A percentile compares a stretch with the other conserved stretches of the same genome.
Evolutionary conservation across 2,329 filamentous ascomycete genomes (phyloP).

Genomic region (Davidsoniella neocaledoniae): DNA sequence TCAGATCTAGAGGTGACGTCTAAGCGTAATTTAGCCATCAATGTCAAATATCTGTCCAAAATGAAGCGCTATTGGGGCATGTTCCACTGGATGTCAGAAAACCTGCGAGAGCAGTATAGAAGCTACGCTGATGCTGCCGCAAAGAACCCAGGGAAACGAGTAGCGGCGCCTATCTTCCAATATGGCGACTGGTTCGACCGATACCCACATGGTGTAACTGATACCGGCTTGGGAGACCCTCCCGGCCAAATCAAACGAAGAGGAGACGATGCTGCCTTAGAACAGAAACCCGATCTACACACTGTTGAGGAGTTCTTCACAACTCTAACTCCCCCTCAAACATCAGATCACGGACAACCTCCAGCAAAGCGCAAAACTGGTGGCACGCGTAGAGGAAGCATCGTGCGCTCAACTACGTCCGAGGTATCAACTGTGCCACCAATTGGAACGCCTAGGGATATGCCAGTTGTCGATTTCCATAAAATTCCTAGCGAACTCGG

Average conservation of each 20-base stretch:
- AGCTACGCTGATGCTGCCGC: slow-evolving; percentile 68
- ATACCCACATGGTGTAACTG: slow-evolving; percentile 81
- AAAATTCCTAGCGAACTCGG: too few species aligned
- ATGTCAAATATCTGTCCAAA: slow-evolving; percentile 76
- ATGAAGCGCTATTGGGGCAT: slow-evolving; percentile 99
- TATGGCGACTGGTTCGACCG: slow-evolving; percentile 96
- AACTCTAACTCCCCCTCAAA: slow-evolving; percentile 50
- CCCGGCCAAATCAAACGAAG: slow-evolving; percentile 54
- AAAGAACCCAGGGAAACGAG: slow-evolving; percentile 20
- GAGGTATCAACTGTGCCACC: too few species aligned
- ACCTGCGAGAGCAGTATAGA: slow-evolving; percentile 75
- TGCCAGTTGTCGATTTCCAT: too few species aligned
- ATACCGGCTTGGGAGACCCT: slow-evolving; percentile 68
- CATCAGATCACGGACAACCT: slow-evolving; percentile 22
- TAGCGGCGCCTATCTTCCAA: slow-evolving; percentile 51
- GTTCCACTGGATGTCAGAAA: slow-evolving; percentile 94
- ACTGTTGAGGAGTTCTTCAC: slow-evolving; percentile 92
- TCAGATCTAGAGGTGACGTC: slow-evolving; percentile 55
- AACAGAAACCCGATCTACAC: slow-evolving; percentile 77
- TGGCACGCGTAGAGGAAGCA: neutral
- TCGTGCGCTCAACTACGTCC: too few species aligned
- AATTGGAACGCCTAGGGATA: too few species aligned
- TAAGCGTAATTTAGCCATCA: slow-evolving; percentile 71
- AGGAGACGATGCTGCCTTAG: slow-evolving; percentile 73
- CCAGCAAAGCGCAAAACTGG: slow-evolving; percentile 22